These are phyloP conservation scores for Metschnikowia drakensbergensis DNA, from an alignment of 805 yeast genomes.

Conservation along the genomic window DNA sequence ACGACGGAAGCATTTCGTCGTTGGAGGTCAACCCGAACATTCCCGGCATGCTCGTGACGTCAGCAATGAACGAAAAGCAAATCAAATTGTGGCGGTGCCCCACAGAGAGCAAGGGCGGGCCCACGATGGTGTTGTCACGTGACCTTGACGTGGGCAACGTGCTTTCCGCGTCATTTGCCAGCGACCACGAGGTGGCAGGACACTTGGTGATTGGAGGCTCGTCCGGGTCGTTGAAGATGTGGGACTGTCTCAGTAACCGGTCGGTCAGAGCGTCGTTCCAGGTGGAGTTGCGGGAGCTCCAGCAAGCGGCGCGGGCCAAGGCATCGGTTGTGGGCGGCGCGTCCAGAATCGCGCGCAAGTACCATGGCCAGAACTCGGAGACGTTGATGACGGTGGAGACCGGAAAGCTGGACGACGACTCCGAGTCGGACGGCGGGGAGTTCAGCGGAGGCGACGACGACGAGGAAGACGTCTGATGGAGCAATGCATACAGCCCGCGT, in stretches of 20 bases:
- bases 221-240: slow-evolving; percentile 75
- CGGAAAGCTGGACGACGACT: slow-evolving; percentile 52
- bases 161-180: slow-evolving; percentile 74
- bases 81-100: slow-evolving; percentile 86
- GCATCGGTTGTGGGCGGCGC: slow-evolving; percentile 55
- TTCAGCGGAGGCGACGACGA: slow-evolving; percentile 17
- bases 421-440: slow-evolving; percentile 53
- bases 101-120: slow-evolving; percentile 40
- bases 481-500: not conserved
- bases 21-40: slow-evolving; percentile 64
- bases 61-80: slow-evolving; percentile 86
- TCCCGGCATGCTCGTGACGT: slow-evolving; percentile 74
- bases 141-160: slow-evolving; percentile 96
- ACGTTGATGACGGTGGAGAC: slow-evolving; percentile 60
- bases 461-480: not conserved
- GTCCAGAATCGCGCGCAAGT: slow-evolving; percentile 74
- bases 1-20: slow-evolving; percentile 88
- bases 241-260: slow-evolving; percentile 85
- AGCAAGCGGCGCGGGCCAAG: slow-evolving; percentile 52
- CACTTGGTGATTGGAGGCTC: slow-evolving; percentile 85
- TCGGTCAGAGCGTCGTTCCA: slow-evolving; percentile 71
- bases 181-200: slow-evolving; percentile 84
- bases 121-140: slow-evolving; percentile 85
- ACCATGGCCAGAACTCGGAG: slow-evolving; percentile 49
- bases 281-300: slow-evolving; percentile 52